These are phyloP conservation scores for Nakaseomyces bracarensis DNA, from an alignment of 1,139 yeast species.

Conservation along the genomic window DNA sequence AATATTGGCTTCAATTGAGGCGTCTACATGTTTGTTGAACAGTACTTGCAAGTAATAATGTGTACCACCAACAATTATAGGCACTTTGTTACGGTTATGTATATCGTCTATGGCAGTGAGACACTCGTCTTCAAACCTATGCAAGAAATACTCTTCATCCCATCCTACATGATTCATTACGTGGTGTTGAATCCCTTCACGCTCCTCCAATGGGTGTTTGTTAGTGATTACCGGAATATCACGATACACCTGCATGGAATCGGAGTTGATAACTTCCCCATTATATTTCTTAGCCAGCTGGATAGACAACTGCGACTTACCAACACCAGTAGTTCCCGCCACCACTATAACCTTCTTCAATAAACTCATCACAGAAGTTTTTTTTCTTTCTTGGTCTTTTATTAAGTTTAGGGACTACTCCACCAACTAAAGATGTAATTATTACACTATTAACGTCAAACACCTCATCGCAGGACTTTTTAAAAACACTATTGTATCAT, in stretches of 20 bases:
- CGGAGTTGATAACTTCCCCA: conserved; percentile 93
- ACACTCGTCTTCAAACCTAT: conserved; percentile 72
- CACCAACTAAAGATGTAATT: too few species aligned
- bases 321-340: conserved; percentile 98
- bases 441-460: too few species aligned
- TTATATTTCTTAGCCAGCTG: conserved; percentile 68
- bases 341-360: conserved; percentile 46
- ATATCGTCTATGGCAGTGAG: conserved; percentile 45
- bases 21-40: conserved; percentile 37
- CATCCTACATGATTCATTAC: conserved; percentile 77
- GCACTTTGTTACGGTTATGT: conserved; percentile 61
- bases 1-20: conserved; percentile 15
- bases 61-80: conserved; percentile 92
- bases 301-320: conserved; percentile 75
- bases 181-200: conserved; percentile 72
- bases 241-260: conserved; percentile 89
- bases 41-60: conserved; percentile 81
- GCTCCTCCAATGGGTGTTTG: conserved; percentile 76
- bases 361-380: not conserved
- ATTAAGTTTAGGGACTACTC: not conserved
- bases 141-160: conserved; percentile 79
- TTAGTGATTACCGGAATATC: conserved; percentile 74
- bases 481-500: too few species aligned
- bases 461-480: too few species aligned
- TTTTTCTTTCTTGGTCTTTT: not conserved